Base-by-base conservation (phyloP, 2,329 filamentous ascomycete genomes). In the Aspergillus tubingensis region DNA sequence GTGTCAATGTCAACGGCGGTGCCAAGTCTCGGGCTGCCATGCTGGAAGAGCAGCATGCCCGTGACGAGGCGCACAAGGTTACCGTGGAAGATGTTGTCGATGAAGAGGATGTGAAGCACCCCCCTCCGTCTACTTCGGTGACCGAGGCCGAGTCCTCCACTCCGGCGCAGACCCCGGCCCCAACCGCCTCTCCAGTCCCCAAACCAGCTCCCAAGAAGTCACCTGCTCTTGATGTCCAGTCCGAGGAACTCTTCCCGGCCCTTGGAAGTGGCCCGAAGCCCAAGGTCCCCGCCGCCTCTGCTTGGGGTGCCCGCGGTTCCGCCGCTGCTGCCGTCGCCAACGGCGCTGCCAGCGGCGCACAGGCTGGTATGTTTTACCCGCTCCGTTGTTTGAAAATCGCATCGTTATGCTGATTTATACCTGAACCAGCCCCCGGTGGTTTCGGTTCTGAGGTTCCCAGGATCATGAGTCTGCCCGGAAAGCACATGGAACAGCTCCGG, bases 221-320 rank as follows among this genome's bases (percentile, higher is more conserved):
- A 36, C 74, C 80, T 2, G 74, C 82, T 55, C 80, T 97, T 63
- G 91, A 98, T 76, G 93, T 91, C 19, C 85, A 91, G 71, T 96
- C 91, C 17, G 91, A 96, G 73, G 93, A 98, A 77, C 82, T 91
- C 61, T 99, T 99, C 83, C 95, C 95, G n/a, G 88, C 93, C 68
- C 86, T 99, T 50, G 94, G 93, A 57, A 84, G 86, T 64, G 85
- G 78, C 6, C 81, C 87, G 56, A 93, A 92, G 77, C 81, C 87
- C 36, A 78, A 80, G 65, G 77, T 84, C 64, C 83, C 87, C 59
- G 85, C 86, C 67, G 83, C 88, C 50, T 87, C 89, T 49, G 87
- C 91, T 67, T 97, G 94, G 92, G 90, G 90, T 64, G 86, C 85
- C 38, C 91, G 89, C 65, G 83, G 77, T 57, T 68, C 79, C 51